Base-by-base conservation (phyloP, 2,329 filamentous ascomycete genomes). In the Penicillium sp. region DNA sequence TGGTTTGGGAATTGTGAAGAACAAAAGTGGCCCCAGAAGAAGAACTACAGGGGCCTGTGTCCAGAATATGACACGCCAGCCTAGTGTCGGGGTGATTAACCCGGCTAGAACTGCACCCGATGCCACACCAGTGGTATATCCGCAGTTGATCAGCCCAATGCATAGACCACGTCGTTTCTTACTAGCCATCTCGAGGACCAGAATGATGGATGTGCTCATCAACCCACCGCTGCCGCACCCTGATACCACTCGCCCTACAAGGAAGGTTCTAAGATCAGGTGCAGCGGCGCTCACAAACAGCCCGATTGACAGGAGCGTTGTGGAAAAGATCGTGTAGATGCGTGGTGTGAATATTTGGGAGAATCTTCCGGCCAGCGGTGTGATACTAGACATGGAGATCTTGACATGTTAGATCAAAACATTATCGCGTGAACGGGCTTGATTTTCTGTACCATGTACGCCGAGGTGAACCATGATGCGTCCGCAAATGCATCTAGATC, bases 401-500 rank as follows among this genome's bases (percentile, higher is more conserved):
- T 79, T 62, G 77, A 29, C 14, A 13, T 31, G 9, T 56, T 51
- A 49, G 46, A 50, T 54, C 8, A 45, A 40, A 14, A n/a, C 6
- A 18, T 29, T 2, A 10, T 51, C 7, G 13, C 6, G 13, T 13
- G n/a, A 6, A 36, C 13, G 13, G 34, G 13, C 34, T 34, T 39
- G 24, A 18, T 52, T 5, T 21, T 13, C 34, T 52, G 52, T 69
- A 79, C 77, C 70, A 94, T 79, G 68, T 91, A 95, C 2, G 87
- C 81, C 31, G 88, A 90, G 7, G 88, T 91, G 69, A 94, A 91
- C 90, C 90, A 95, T 71, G 85, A 89, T 34, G 86, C 86, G 52
- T 85, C 78, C 52, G 86, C 85, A 65, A 91, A 92, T 1, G 89
- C 84, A 71, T 90, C 80, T 2, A 95, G 78, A 60, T 93, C 90